Base-by-base conservation (phyloP, 768 basidiomycete species). In the Hericium alpestre region DNA sequence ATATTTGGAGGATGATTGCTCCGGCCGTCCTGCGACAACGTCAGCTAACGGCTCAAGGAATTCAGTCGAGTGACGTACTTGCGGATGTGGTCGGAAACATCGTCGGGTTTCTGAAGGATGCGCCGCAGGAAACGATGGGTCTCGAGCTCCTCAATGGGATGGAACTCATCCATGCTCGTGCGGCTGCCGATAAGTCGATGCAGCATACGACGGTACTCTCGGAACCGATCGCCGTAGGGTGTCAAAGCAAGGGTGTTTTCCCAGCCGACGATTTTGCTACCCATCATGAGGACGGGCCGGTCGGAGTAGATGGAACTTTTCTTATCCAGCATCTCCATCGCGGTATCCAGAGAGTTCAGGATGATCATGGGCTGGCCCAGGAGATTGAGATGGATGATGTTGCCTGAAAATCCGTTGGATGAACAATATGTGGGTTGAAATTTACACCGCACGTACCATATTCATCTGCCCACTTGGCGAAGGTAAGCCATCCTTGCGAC, bases 281-380 rank as follows among this genome's bases (percentile, higher is more conserved):
- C 43, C 51, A 51, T 62, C 41, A 61, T 4, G 37, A 56, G 55
- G 39, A 54, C 51, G 11, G 57, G 49, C 59, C 61, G 57, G 47
- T 62, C 61, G 40, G 56, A 61, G 47, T 62, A 62, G 13, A 62
- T 56, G 38, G 59, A 58, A 18, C 58, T 60, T 56, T 58, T 56
- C 56, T 61, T 61, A 54, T 61, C 61, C 15, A 62, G 56, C 48
- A 62, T 55, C 40, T 62, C 61, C 12, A 51, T 57, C 16, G 50
- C 60, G 39, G 59, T 54, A 25, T 58, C 55, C 7, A 53, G 58
- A 57, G 73, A 75, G 65, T 77, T 81, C 32, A 84, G 66, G 32
- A 47, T 22, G 58, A 23, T 51, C 39, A 62, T 47, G 38, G 61
- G 56, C 3, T 25, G 53, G 22, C 61, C 61, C 11, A 62, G 53